Conservation (phyloP, 2,329 filamentous ascomycete species). For the Venturia effusa region DNA sequence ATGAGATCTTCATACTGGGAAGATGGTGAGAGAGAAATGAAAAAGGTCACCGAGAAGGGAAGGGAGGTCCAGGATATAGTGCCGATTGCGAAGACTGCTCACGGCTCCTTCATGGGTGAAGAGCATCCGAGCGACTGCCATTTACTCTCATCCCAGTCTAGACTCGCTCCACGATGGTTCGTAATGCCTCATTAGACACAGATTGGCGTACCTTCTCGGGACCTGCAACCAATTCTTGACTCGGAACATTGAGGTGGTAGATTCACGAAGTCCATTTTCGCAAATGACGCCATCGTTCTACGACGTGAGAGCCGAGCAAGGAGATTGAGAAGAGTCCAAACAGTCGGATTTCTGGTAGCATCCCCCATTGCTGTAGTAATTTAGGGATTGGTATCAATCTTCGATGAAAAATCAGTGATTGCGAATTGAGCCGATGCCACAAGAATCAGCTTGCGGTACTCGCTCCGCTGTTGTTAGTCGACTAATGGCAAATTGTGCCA, state of each 20-base stretch:
- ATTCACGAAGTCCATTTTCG: neutral
- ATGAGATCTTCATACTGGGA: too few relatives aligned
- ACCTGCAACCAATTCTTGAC: neutral
- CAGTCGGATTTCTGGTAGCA: neutral
- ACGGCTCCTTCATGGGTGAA: neutral
- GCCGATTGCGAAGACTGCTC: neutral
- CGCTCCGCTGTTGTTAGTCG: neutral
- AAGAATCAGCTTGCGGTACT: neutral
- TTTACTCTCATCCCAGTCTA: neutral
- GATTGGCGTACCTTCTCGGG: neutral
- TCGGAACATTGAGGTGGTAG: neutral
- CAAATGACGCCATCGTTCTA: neutral
- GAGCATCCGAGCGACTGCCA: neutral
- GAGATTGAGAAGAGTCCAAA: neutral
- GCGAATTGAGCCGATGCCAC: too few relatives aligned
- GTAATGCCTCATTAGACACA: neutral
- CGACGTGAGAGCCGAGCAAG: neutral
- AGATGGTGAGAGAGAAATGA: too few relatives aligned
- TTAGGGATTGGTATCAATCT: neutral
- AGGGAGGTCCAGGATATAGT: too few relatives aligned
- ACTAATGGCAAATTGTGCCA: neutral
- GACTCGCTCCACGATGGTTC: neutral
- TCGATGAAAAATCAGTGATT: neutral
- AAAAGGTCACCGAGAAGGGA: too few relatives aligned
- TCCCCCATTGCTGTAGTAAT: neutral